Evolutionary conservation across 257 asterid genomes (phyloP), one percentile per base, ranked within the genome.

Genomic region (Petrea volubilis): DNA sequence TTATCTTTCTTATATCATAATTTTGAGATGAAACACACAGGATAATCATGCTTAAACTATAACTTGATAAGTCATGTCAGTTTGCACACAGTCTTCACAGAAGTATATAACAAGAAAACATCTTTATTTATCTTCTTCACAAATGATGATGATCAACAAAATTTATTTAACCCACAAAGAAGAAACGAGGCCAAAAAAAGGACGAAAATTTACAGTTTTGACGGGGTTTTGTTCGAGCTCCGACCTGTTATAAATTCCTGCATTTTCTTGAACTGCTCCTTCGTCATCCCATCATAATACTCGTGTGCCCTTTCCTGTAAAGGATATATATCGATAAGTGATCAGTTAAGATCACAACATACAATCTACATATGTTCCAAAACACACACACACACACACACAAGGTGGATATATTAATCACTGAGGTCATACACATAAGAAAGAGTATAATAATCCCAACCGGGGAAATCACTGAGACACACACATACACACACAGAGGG

Each of bases 241-340:
- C 98, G 86, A 17, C 90, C 83, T 0, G 92, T 83, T 70, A 94
- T 94, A 72, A 91, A 94, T 34, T 88, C 98, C 79, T 91, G 98
- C 98, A 94, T 88, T 82, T 86, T 86, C 88, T 82, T 80, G 69
- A 94, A 94, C 83, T 94, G 97, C 52, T 91, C 95, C 81, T 85
- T 85, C 0, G 88, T 88, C 99, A 94, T 94, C 62, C 95, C 97
- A 28, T 80, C 77, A 25, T 94, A 94, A 67, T 86, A 94, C 7
- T 79, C 91, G 46, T 91, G 88, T 36, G 88, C 99, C 81, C 99
- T 94, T 81, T 88, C 90, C 99, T 94, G 90, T 55, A 79, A 74
- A 67, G 31, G 49, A 69, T 20, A 52, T 20, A 36, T 23, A 51
- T 15, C 34, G 57, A 31, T 4, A 66, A 27, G 60, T 2, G 56